Evolutionary conservation across 2,329 filamentous ascomycete genomes (phyloP), one percentile per base, ranked within the genome.

Genomic region (Orbilia javanica): DNA sequence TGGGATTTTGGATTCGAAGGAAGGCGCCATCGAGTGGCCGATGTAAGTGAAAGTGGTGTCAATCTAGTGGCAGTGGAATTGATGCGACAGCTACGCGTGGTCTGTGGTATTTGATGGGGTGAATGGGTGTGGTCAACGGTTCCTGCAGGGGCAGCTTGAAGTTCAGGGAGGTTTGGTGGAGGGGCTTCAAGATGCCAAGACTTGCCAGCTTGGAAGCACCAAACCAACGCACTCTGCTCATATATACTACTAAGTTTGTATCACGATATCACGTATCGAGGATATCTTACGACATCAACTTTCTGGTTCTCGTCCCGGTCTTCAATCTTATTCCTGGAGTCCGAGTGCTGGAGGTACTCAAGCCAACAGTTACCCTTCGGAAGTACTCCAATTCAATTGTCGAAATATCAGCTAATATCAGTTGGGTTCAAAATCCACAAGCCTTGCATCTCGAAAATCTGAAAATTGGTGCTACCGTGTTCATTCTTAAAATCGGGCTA

Each of bases 11-110:
- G 67, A 72, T 78, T 68, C 62, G 39, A 42, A 50, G 44, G 39
- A 18, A 48, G 65, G 42, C 67, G 67, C 74, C 74, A 78, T 78
- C 66, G 57, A 53, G 73, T 68, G 60, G 46, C 57, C 29, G 29
- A 31, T 44, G 29, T n/a, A 15, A 42, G 22, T 42, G 55, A 60
- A 42, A 13, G 55, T 42, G 20, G 34, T 20, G 31, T 53, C 52
- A 22, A 36, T 55, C n/a, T 13, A 18, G 5, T 39, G 60, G 62
- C 46, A n/a, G 25, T 66, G 39, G n/a, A 22, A 48, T 65, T 27
- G 48, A 22, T 39, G 50, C 50, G 20, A 29, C 15, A 10, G 60
- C 4, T 60, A 73, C 44, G 64, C 69, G 69, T 63, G 69, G 55
- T 11, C 34, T 25, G 39, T 60, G 42, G 31, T 48, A 39, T n/a